A percentile compares a stretch with the other conserved stretches of the same genome.
Evolutionary conservation across 495 filamentous ascomycete genomes (phyloP).

Genomic region (Xylaria acuta): DNA sequence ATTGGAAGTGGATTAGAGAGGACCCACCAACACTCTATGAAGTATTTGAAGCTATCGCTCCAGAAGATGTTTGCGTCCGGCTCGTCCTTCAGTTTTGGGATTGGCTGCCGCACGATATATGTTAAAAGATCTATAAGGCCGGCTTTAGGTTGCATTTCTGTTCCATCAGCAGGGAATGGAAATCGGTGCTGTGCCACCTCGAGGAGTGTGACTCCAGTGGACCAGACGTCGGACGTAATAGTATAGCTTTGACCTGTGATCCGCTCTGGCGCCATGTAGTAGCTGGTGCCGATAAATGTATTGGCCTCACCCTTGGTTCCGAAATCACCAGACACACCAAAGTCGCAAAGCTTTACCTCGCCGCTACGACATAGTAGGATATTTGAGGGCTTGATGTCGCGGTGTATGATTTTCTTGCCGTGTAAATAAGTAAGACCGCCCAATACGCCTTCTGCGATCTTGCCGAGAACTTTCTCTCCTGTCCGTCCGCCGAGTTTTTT

Average conservation of each 20-base stretch:
- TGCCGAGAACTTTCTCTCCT: constrained; percentile 97
- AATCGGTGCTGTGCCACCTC: constrained; percentile 98
- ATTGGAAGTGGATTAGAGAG: background rate
- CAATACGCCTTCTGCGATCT: constrained; percentile 94
- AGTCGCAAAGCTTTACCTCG: constrained; percentile 97
- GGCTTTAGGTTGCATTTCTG: constrained; percentile 83
- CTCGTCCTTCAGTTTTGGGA: constrained; percentile 96
- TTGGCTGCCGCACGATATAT: constrained; percentile 95
- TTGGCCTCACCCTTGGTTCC: constrained; percentile 98
- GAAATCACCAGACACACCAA: constrained; percentile 96
- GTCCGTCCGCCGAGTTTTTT: constrained; percentile 93
- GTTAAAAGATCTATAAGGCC: constrained; percentile 94
- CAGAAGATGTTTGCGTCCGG: constrained; percentile 80
- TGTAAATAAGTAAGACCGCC: constrained; percentile 97
- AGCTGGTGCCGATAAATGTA: constrained; percentile 97
- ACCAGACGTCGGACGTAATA: constrained; percentile 98
- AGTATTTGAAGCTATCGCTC: constrained; percentile 97
- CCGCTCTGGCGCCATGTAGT: constrained; percentile 98
- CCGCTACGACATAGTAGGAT: constrained; percentile 92
- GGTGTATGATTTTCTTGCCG: constrained; percentile 94
- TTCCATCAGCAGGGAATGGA: constrained; percentile 95
- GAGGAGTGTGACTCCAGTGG: constrained; percentile 90
- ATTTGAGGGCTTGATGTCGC: constrained; percentile 98
- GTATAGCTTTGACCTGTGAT: constrained; percentile 98
- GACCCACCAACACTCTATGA: constrained; percentile 98